These are phyloP conservation scores for Calonectria crousiana DNA, from an alignment of 2,329 filamentous ascomycete genomes.

Conservation along the genomic window DNA sequence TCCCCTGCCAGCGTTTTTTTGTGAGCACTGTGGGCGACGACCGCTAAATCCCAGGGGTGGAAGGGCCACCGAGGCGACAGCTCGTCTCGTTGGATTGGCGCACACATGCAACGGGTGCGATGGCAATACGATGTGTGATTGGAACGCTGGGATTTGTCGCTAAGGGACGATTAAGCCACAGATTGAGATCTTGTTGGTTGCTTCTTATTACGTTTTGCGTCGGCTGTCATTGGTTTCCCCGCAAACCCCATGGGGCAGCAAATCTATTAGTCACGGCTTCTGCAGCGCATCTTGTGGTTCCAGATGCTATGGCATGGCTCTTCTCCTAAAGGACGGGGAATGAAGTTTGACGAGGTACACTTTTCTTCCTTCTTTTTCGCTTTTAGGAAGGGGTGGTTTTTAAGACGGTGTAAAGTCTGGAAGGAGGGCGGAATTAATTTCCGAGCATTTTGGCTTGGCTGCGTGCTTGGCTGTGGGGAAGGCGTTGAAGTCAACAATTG, in stretches of 20 bases:
- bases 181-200: background rate
- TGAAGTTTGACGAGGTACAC: background rate
- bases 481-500: background rate
- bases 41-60: background rate
- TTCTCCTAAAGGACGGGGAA: background rate
- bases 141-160: background rate
- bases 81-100: background rate
- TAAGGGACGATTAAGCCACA: background rate
- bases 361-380: background rate
- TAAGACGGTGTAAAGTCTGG: background rate
- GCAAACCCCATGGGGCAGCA: background rate
- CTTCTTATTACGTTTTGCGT: background rate
- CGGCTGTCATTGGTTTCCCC: background rate
- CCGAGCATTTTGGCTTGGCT: background rate
- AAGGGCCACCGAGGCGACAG: background rate
- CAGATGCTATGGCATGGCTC: background rate
- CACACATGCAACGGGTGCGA: background rate
- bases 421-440: background rate
- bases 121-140: background rate
- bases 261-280: background rate
- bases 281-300: background rate
- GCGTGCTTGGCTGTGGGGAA: constrained; percentile 5
- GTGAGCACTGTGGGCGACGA: background rate
- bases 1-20: background rate
- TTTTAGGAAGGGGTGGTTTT: background rate